These are phyloP conservation scores for Mycena leptocephala DNA, from an alignment of 768 basidiomycete species.

Conservation along the genomic window DNA sequence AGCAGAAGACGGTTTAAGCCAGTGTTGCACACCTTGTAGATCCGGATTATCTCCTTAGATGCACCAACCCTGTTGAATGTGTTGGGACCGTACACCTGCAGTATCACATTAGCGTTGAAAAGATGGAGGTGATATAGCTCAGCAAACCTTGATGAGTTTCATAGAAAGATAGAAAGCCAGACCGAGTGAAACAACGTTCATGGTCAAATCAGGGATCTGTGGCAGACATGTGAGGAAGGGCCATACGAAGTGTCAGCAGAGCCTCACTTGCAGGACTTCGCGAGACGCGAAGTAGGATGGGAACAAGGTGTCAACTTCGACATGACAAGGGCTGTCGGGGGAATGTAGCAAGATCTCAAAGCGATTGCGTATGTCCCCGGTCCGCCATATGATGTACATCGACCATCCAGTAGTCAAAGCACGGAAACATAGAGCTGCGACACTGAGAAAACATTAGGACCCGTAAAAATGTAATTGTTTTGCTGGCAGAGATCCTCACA, in stretches of 20 bases:
- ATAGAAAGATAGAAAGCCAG: conserved; percentile 30
- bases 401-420: conserved; percentile 34
- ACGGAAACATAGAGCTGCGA: conserved; percentile 35
- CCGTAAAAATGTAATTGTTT: neutral
- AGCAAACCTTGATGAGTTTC: conserved; percentile 34
- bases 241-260: neutral
- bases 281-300: conserved; percentile 33
- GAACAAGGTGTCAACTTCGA: conserved; percentile 28
- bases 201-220: conserved; percentile 32
- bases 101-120: neutral
- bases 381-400: conserved; percentile 37
- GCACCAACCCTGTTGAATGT: conserved; percentile 57
- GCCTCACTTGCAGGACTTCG: conserved; percentile 19
- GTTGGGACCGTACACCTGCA: conserved; percentile 32
- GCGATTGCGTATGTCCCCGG: conserved; percentile 23
- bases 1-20: neutral
- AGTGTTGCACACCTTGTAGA: conserved; percentile 48
- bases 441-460: conserved; percentile 10
- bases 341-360: conserved; percentile 25
- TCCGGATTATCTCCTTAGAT: conserved; percentile 48
- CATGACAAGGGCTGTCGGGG: conserved; percentile 28
- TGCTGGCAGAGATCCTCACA: conserved; percentile 43
- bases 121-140: neutral
- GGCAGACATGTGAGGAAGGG: neutral
- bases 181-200: conserved; percentile 26